phyloP scores from a whole-genome alignment of 2,329 filamentous ascomycete species.

The Juglanconis juglandina region DNA sequence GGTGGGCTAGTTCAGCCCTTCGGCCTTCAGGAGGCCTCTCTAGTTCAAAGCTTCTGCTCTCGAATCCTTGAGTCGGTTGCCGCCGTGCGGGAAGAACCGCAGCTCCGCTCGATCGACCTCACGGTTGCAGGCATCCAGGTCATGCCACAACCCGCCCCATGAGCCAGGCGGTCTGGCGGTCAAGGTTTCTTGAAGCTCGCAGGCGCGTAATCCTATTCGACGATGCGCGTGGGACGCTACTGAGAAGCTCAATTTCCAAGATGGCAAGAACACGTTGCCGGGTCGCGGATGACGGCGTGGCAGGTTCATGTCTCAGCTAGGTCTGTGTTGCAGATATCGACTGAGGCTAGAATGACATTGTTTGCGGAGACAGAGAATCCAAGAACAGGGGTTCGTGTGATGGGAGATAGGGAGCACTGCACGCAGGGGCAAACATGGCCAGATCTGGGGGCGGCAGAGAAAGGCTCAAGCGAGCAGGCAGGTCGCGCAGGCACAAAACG shows the following conservation, averaged over 20 bases:
- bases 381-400: not conserved
- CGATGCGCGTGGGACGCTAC: not conserved
- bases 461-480: not conserved
- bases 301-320: slow-evolving; percentile 4
- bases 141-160: not conserved
- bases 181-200: slow-evolving; percentile 3
- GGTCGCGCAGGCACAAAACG: not conserved
- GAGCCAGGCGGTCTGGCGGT: not conserved
- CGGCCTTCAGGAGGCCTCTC: no score
- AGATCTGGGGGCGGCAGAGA: not conserved
- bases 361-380: not conserved
- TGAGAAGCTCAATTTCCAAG: not conserved
- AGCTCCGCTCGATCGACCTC: not conserved
- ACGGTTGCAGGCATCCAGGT: not conserved
- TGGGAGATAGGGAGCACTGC: not conserved
- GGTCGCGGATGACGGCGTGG: slow-evolving; percentile 1
- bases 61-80: not conserved
- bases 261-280: not conserved
- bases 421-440: slow-evolving; percentile 5
- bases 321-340: not conserved
- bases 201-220: not conserved
- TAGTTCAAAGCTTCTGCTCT: not conserved
- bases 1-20: no score
- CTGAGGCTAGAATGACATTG: not conserved
- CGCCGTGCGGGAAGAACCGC: no score